These are phyloP conservation scores for Argentina anserina DNA, from an alignment of 306 rosid genomes.

Conservation along the genomic window DNA sequence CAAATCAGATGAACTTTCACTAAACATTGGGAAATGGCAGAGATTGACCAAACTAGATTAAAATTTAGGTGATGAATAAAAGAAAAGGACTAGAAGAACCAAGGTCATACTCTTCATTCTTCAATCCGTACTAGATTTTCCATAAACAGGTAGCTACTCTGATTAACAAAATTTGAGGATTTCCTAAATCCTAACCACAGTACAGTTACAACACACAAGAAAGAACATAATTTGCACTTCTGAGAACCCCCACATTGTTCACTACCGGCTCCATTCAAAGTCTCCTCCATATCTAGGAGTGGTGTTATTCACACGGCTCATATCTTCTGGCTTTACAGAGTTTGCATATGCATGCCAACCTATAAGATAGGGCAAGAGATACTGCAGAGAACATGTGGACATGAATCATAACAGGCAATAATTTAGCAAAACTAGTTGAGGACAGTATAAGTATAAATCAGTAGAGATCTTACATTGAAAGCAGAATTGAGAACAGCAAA, in stretches of 20 bases:
- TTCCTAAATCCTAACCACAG: neutral
- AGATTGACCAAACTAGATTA: too few relatives aligned
- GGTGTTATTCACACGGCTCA: constrained; percentile 37
- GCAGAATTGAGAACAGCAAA: constrained; percentile 64
- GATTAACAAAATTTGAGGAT: constrained; percentile 16
- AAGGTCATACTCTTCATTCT: neutral
- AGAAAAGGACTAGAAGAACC: neutral
- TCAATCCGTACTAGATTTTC: constrained; percentile 9
- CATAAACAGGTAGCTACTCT: neutral
- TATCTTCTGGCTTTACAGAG: constrained; percentile 58
- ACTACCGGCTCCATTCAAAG: constrained; percentile 76
- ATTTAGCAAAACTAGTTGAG: neutral
- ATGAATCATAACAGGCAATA: constrained; percentile 7
- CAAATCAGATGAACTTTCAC: too few relatives aligned
- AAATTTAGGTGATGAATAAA: too few relatives aligned
- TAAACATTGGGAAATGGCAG: too few relatives aligned
- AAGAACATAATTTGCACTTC: neutral
- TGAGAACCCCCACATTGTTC: neutral
- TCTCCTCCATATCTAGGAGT: constrained; percentile 70
- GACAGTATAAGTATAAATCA: neutral
- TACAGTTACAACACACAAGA: neutral
- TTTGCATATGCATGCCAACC: constrained; percentile 88
- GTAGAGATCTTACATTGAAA: constrained; percentile 59
- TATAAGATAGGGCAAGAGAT: constrained; percentile 65
- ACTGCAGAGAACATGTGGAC: constrained; percentile 42